Evolutionary conservation across 164 flowering plant genomes (phyloP).

Genomic region (Protea cynaroides): DNA sequence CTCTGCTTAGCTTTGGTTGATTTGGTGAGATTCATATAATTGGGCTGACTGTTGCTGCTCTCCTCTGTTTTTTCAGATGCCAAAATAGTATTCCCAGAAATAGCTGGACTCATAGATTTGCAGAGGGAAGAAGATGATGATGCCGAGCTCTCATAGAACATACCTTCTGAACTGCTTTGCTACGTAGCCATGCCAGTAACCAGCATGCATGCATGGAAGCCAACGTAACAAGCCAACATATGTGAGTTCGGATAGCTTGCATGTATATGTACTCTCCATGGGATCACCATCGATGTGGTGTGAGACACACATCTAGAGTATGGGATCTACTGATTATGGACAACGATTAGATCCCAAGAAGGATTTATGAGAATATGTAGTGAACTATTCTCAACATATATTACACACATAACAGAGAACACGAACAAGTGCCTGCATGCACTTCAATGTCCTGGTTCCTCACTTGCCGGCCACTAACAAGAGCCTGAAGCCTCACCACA

Average conservation of each 20-base stretch:
- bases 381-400: no score
- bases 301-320: no score
- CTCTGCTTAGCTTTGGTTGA: constrained; percentile 83
- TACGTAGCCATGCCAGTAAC: constrained; percentile 72
- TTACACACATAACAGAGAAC: constrained; percentile 83
- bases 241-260: no score
- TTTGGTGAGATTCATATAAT: constrained; percentile 69
- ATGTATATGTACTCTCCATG: no score
- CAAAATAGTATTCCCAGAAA: constrained; percentile 45
- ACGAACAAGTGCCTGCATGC: constrained; percentile 92
- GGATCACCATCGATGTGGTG: no score
- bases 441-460: constrained; percentile 84
- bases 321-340: no score
- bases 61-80: constrained; percentile 47
- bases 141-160: constrained; percentile 68
- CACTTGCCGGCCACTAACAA: constrained; percentile 77
- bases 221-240: no score
- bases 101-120: constrained; percentile 69
- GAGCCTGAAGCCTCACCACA: constrained; percentile 78
- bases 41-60: constrained; percentile 44
- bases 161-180: constrained; percentile 70
- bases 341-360: no score
- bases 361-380: no score
- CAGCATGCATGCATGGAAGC: constrained; percentile 37
- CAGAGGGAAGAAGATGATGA: constrained; percentile 67